Evolutionary conservation across 2,329 filamentous ascomycete species (phyloP).

Genomic region (Fusarium beomiforme): DNA sequence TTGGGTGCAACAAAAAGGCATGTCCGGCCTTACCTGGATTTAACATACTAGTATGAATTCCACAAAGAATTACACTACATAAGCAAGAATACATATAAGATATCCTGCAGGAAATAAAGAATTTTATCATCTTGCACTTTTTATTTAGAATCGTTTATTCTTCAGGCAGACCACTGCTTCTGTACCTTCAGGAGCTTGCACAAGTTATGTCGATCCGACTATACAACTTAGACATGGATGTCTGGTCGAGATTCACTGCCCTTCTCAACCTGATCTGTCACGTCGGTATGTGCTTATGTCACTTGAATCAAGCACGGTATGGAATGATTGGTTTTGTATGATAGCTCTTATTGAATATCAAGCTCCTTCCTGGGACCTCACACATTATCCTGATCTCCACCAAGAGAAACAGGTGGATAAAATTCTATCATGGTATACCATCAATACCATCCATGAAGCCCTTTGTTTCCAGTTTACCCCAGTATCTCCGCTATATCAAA

Average conservation of each 20-base stretch:
- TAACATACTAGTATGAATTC: too few species aligned
- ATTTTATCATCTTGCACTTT: too few species aligned
- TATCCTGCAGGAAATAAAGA: too few species aligned
- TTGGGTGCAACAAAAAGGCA: too few species aligned
- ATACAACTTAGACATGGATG: conserved; percentile 5
- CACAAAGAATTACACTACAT: too few species aligned
- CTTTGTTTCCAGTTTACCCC: not conserved
- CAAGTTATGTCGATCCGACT: conserved; percentile 1
- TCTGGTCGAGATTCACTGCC: not conserved
- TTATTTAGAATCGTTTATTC: too few species aligned
- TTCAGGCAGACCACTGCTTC: too few species aligned
- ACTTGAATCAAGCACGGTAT: not conserved
- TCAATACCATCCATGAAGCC: not conserved
- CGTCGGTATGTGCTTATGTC: not conserved
- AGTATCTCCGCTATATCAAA: not conserved
- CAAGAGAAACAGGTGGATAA: not conserved
- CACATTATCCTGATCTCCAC: not conserved
- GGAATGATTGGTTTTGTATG: not conserved
- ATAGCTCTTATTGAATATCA: conserved; percentile 3
- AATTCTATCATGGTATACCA: not conserved
- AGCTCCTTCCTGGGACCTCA: not conserved
- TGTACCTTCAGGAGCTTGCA: not conserved
- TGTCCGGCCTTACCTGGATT: too few species aligned
- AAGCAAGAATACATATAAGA: too few species aligned
- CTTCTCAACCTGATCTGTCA: not conserved